Base-by-base conservation (phyloP, 2,329 filamentous ascomycete species). In the Coniella lustricola region DNA sequence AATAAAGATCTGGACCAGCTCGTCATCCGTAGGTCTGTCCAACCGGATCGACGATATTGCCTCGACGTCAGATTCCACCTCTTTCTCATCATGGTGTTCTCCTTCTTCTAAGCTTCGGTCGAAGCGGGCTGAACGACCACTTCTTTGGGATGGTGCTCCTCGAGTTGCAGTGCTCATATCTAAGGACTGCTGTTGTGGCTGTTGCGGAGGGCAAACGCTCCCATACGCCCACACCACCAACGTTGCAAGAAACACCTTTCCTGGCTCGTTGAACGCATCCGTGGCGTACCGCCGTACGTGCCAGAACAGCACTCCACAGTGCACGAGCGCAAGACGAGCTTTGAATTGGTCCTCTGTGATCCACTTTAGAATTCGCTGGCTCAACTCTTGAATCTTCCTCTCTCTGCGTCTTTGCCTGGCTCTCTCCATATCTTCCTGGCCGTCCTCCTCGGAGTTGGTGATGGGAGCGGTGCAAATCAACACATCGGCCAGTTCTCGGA, bases 1-100 rank as follows among this genome's bases (percentile, higher is more conserved):
- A 8, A 79, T 73, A 57, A 75, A 79, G 10, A 72, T 60, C 54
- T 79, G 76, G 1, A 77, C 73, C 17, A 78, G 62, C 55, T 79
- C 75, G 56, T 79, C 76, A 54, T 79, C 74, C 3, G 68, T 68
- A 0, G 75, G 76, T 7, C 74, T 64, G 49, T 79, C 76, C 0
- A 79, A 64, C 31, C 73, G 68, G 37, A 77, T 73, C n/a, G 71
- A 70, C 1, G 60, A 63, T 1, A 68, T 64, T 18, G 47, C 50
- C 3, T 51, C 49, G 16, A 51, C 13, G 12, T 51, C 44, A 18
- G 32, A 42, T 3, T 40, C 34, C 47, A 16, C 41, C 16, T 50
- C 48, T 21, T 21, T 44, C 8, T 46, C 43, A 20, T 51, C 49
- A 20, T 22, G 51, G n/a, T n/a, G n/a, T n/a, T n/a, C n/a, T n/a